These are phyloP conservation scores for Friedmanniomyces endolithicus DNA, from an alignment of 495 filamentous ascomycete genomes.

Conservation along the genomic window DNA sequence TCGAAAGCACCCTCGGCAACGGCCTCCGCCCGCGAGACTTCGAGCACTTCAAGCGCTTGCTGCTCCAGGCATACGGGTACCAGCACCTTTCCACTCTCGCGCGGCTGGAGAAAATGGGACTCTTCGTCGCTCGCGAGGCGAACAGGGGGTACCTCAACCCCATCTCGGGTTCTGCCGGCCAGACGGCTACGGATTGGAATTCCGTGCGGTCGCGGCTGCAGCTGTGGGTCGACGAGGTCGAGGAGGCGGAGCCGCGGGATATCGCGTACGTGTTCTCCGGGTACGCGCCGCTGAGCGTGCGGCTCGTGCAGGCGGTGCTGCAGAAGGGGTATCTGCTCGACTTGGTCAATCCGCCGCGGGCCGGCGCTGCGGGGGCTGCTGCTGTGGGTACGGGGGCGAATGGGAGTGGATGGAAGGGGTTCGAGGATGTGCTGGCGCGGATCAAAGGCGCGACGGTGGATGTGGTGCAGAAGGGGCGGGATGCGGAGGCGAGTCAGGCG, in stretches of 20 bases:
- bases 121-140: slow-evolving; percentile 45
- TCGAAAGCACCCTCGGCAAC: slow-evolving; percentile 80
- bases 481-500: slow-evolving; percentile 74
- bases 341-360: slow-evolving; percentile 5
- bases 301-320: slow-evolving; percentile 86
- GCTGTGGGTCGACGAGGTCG: slow-evolving; percentile 91
- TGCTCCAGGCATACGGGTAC: slow-evolving; percentile 87
- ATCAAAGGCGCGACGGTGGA: slow-evolving; percentile 80
- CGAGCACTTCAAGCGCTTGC: slow-evolving; percentile 74
- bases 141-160: slow-evolving; percentile 20
- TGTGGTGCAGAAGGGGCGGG: slow-evolving; percentile 83
- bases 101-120: slow-evolving; percentile 74
- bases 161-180: slow-evolving; percentile 24
- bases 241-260: slow-evolving; percentile 91
- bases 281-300: slow-evolving; percentile 85
- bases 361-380: background rate
- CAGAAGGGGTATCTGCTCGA: slow-evolving; percentile 66
- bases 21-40: slow-evolving; percentile 79
- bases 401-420: slow-evolving; percentile 15
- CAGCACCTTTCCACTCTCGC: slow-evolving; percentile 85
- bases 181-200: slow-evolving; percentile 76
- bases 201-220: slow-evolving; percentile 73
- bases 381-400: background rate
- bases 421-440: slow-evolving; percentile 38
- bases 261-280: slow-evolving; percentile 96